A percentile compares a stretch with the other conserved stretches of the same genome.
phyloP scores from a whole-genome alignment of 2,329 filamentous ascomycete genomes.

The Didymella keratinophila region DNA sequence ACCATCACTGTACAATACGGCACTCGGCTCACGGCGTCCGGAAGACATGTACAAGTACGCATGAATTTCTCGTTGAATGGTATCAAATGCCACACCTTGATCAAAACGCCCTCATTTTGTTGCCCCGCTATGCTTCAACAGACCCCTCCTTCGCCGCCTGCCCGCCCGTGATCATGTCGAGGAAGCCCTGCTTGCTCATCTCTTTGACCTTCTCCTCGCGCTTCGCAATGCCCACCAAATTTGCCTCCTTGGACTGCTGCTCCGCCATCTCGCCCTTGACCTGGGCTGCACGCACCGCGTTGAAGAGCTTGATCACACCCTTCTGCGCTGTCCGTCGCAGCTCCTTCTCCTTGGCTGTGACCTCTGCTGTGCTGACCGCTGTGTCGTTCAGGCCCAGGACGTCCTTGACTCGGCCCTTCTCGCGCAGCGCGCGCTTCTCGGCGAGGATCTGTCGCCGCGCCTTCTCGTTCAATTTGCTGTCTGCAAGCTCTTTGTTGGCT shows the following conservation, averaged over 20 bases:
- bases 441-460: slow-evolving; percentile 80
- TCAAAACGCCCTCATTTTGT: neutral
- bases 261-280: slow-evolving; percentile 84
- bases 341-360: slow-evolving; percentile 76
- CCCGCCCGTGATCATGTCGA: slow-evolving; percentile 80
- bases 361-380: slow-evolving; percentile 57
- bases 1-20: neutral
- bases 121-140: slow-evolving; percentile 6
- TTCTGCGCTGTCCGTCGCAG: slow-evolving; percentile 88
- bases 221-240: slow-evolving; percentile 78
- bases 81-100: neutral
- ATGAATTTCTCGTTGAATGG: neutral
- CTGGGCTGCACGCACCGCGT: slow-evolving; percentile 91
- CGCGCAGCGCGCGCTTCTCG: slow-evolving; percentile 78
- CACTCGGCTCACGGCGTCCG: neutral
- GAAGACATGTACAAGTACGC: neutral
- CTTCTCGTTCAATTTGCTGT: slow-evolving; percentile 81
- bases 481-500: slow-evolving; percentile 74
- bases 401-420: slow-evolving; percentile 89
- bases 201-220: slow-evolving; percentile 90
- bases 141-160: slow-evolving; percentile 49
- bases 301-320: slow-evolving; percentile 95
- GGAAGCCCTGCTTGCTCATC: slow-evolving; percentile 95
- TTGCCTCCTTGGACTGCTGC: slow-evolving; percentile 71
- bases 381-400: slow-evolving; percentile 72